Evolutionary conservation across 164 flowering plant genomes (phyloP).

Genomic region (Nymphaea colorata): DNA sequence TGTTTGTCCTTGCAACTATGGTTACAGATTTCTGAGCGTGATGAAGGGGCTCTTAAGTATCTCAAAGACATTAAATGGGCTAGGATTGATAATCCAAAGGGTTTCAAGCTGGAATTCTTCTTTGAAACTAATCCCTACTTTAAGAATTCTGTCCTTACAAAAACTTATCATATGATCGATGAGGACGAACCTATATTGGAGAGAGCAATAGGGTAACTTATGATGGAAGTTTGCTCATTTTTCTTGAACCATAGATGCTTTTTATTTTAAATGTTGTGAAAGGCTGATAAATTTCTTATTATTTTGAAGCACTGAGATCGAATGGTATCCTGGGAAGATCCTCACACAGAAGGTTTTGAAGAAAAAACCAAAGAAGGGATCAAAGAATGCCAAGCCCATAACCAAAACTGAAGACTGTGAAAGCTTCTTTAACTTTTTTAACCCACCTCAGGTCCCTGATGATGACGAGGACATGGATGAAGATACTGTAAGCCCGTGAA

Average conservation of each 20-base stretch:
- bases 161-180: constrained; percentile 40
- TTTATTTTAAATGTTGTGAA: no score
- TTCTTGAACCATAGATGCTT: background rate
- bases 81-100: constrained; percentile 29
- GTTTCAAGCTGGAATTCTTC: constrained; percentile 42
- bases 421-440: constrained; percentile 35
- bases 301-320: constrained; percentile 26
- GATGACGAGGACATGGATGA: constrained; percentile 25
- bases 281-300: background rate
- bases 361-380: constrained; percentile 34
- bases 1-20: background rate
- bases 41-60: constrained; percentile 31
- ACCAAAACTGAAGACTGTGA: constrained; percentile 35
- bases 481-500: constrained; percentile 15
- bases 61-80: constrained; percentile 34
- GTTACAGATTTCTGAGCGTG: constrained; percentile 24
- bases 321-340: constrained; percentile 32
- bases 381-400: constrained; percentile 29
- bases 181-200: constrained; percentile 35
- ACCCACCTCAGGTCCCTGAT: constrained; percentile 26
- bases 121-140: constrained; percentile 35
- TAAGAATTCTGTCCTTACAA: constrained; percentile 28
- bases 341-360: constrained; percentile 27
- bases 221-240: background rate
- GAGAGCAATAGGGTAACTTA: constrained; percentile 35